Base-by-base conservation (phyloP, 495 filamentous ascomycete genomes). In the Hyaloscypha variabilis region DNA sequence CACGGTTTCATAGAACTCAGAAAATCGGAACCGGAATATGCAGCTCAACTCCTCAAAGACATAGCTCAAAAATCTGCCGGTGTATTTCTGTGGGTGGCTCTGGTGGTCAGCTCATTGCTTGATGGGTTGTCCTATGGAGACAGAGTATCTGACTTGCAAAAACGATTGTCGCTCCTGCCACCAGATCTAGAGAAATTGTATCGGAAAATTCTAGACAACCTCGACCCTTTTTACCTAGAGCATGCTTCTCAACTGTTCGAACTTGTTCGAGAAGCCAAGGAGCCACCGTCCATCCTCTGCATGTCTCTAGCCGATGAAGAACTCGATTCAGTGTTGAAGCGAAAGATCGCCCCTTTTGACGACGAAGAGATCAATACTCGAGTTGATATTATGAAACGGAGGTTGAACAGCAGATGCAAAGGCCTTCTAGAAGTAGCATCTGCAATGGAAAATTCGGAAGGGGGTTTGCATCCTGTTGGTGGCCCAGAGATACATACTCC, bases 41-140 rank as follows among this genome's bases (percentile, higher is more conserved):
- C 54, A 1, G n/a, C 64, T 5, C 6, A 36, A 2, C 66, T 75
- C 0, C 51, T 69, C 1, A 2, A 67, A 8, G 31, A 68, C 8
- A 62, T 76, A 8, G 62, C 67, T 13, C 25, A 58, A 13, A 72
- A 69, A 56, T 63, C 73, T 0, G 23, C 67, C 0, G 75, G 73
- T 8, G 74, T 77, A 0, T 76, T 77, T 53, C 67, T 76, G 0
- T 77, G 74, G 75, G 75, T 75, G 13, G 21, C 58, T 14, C 25
- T 77, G 6, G 74, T 77, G 3, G 71, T 76, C 3, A 29, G 34
- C 6, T 70, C 70, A 0, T 54, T 76, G 8, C 54, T 67, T 3
- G 60, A 30, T 2, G 69, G 71, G 2, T 50, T 77, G 3, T 54
- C 8, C 2, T 52, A 64, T 23, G 72, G 60, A 2, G 73, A 74